Conservation (phyloP, 2,329 filamentous ascomycete genomes). For the Pseudocercospora eumusae region DNA sequence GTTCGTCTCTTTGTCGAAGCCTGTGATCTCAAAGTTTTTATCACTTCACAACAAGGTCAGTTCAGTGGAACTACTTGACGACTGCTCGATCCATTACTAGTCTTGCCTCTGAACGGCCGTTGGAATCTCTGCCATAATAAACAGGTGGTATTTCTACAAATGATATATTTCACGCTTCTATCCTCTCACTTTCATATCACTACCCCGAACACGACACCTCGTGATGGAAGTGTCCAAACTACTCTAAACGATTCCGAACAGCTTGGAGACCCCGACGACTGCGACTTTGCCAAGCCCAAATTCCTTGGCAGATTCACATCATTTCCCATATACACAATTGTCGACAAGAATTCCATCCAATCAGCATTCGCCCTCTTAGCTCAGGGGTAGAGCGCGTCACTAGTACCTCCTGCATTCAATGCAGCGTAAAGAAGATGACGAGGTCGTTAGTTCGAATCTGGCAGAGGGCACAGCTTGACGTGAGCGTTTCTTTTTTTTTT, state of each 20-base stretch:
- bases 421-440: background rate
- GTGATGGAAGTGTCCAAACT: background rate
- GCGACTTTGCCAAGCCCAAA: background rate
- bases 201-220: background rate
- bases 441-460: background rate
- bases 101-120: too few relatives aligned
- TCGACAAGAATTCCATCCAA: too few relatives aligned
- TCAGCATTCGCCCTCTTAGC: background rate
- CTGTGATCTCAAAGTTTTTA: too few relatives aligned
- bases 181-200: background rate
- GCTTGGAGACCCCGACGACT: background rate
- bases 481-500: too few relatives aligned
- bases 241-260: background rate
- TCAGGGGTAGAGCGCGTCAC: background rate
- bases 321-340: too few relatives aligned
- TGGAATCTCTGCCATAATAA: too few relatives aligned
- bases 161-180: background rate
- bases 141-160: too few relatives aligned
- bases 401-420: background rate
- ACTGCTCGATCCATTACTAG: too few relatives aligned
- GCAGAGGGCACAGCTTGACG: too few relatives aligned
- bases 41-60: too few relatives aligned
- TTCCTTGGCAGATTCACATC: background rate
- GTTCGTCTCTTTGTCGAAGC: background rate
- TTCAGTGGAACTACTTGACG: too few relatives aligned